Evolutionary conservation across 805 yeast genomes (phyloP).

Genomic region (Yarrowia alimentaria): DNA sequence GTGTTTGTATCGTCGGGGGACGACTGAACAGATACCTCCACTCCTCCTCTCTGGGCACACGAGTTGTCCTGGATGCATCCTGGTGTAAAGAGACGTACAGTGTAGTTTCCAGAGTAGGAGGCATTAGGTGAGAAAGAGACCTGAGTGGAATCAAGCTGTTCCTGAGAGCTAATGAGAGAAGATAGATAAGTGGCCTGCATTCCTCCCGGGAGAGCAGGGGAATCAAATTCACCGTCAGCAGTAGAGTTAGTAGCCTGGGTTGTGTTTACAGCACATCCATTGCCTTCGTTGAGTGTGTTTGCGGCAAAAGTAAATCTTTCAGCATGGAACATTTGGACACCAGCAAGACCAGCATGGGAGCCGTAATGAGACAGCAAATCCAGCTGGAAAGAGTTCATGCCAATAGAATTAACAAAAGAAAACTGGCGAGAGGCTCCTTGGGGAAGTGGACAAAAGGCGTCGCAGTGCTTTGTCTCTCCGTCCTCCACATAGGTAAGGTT

Average conservation of each 20-base stretch:
- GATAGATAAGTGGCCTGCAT: conserved; percentile 35
- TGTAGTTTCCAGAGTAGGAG: conserved; percentile 69
- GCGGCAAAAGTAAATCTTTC: conserved; percentile 31
- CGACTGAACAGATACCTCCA: conserved; percentile 66
- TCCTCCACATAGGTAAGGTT: conserved; percentile 82
- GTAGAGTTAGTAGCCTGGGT: conserved; percentile 11
- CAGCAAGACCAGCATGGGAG: conserved; percentile 61
- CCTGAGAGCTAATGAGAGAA: conserved; percentile 37
- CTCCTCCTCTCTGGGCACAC: conserved; percentile 70
- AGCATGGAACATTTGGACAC: conserved; percentile 67
- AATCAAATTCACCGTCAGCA: not conserved
- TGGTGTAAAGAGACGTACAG: conserved; percentile 75
- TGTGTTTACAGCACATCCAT: conserved; percentile 11
- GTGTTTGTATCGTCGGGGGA: conserved; percentile 47
- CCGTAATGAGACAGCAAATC: conserved; percentile 71
- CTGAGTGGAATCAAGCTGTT: conserved; percentile 39
- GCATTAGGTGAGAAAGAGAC: conserved; percentile 66
- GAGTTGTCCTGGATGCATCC: conserved; percentile 73
- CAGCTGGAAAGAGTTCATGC: conserved; percentile 59
- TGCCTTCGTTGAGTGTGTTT: conserved; percentile 14
- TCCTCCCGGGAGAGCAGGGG: conserved; percentile 2
- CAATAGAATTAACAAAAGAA: conserved; percentile 67
- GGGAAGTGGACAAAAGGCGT: conserved; percentile 82
- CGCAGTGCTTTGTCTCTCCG: conserved; percentile 62
- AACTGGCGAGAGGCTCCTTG: conserved; percentile 63